Evolutionary conservation across 108 stramenopile species (phyloP).

Genomic region (Parietichytrium sp.): DNA sequence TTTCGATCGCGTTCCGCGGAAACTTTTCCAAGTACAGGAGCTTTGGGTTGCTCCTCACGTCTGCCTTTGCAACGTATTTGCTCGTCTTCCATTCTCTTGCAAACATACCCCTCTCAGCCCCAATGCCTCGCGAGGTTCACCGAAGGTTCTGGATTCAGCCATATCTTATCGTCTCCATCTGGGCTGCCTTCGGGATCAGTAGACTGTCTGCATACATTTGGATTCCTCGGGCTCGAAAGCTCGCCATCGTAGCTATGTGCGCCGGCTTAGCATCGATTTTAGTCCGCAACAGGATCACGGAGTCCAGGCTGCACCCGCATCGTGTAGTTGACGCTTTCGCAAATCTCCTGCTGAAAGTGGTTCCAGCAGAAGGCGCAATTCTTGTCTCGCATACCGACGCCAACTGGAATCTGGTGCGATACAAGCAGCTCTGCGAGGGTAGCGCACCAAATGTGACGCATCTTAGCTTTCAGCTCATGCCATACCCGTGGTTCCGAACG

Average conservation of each 20-base stretch:
- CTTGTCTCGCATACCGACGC: slow-evolving; percentile 56
- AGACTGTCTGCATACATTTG: not conserved
- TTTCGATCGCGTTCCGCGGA: too few relatives aligned
- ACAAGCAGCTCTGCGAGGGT: slow-evolving; percentile 51
- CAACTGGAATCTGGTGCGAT: slow-evolving; percentile 55
- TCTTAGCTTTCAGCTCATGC: slow-evolving; percentile 57
- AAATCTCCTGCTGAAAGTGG: slow-evolving; percentile 31
- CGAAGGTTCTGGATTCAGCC: slow-evolving; percentile 82
- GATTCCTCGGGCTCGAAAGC: not conserved
- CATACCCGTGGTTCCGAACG: slow-evolving; percentile 54
- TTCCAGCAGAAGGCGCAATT: slow-evolving; percentile 44
- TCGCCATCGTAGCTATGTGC: not conserved
- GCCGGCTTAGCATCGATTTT: not conserved
- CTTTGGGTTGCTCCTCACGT: not conserved
- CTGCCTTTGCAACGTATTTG: slow-evolving; percentile 60
- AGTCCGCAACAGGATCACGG: not conserved
- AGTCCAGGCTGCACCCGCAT: not conserved
- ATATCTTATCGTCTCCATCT: slow-evolving; percentile 49
- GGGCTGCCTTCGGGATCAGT: not conserved
- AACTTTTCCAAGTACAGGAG: not conserved
- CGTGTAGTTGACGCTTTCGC: not conserved
- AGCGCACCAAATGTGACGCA: slow-evolving; percentile 47
- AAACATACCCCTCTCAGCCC: slow-evolving; percentile 67
- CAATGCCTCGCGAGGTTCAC: slow-evolving; percentile 72
- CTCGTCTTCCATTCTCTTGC: slow-evolving; percentile 69